Base-by-base conservation (phyloP, 139 green algal species). In the Tetradesmus lagerheimii region DNA sequence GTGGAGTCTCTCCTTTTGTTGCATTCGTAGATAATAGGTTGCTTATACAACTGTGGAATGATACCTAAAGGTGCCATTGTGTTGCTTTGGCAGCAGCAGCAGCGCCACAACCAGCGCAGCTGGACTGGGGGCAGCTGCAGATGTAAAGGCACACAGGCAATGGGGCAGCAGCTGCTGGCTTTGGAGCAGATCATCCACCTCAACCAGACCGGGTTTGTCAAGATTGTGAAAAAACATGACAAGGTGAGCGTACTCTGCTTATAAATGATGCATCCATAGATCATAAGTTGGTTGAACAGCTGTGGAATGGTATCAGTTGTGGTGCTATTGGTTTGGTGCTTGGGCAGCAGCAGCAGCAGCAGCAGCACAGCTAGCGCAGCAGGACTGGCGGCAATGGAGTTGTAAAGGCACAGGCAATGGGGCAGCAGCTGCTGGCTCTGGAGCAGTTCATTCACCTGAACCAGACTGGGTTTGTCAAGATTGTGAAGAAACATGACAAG, bases 401-500 rank as follows among this genome's bases (percentile, higher is more conserved):
- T n/a, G n/a, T n/a, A n/a, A 39, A 83, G 41, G 71, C 85, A 16
- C 47, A 50, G 20, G 23, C 53, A 4, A 90, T 98, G n/a, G 96
- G 96, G 23, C 92, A 96, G 50, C 90, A 94, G 90, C 97, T 97
- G 85, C 89, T 98, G 76, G 90, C 93, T 37, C 90, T 97, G 43
- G 96, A 98, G 89, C 96, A 96, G 67, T 98, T 95, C 89, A 93
- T 98, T 43, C 98, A 98, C 89, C 92, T 97, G 15, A 97, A 98
- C 89, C 85, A 89, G 50, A 87, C 92, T 91, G 95, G 93, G 14
- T 96, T 97, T 84, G 95, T 97, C 86, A 98, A 98, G 87, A 97
- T 98, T 71, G 76, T 98, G 77, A 98, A 98, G 92, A 98, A 98
- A 91, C 96, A 98, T 91, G 96, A 98, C 94, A 98, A 98, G 93